Conservation (phyloP, 2,329 filamentous ascomycete genomes). For the Stagonosporopsis tanaceti region DNA sequence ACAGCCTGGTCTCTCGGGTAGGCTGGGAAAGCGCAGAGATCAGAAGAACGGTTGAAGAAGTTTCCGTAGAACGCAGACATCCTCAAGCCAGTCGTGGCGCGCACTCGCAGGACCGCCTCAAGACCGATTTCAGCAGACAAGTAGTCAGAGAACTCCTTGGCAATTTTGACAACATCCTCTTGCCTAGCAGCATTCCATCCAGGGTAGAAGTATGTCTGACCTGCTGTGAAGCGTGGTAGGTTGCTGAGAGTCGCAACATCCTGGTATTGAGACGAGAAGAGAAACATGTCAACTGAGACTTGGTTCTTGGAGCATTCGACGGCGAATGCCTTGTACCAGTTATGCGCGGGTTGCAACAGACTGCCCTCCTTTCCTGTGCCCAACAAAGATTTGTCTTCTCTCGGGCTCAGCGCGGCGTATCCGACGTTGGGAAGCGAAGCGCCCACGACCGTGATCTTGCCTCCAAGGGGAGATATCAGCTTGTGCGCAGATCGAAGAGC, state of each 20-base stretch:
- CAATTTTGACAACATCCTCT: constrained; percentile 98
- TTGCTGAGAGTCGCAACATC: constrained; percentile 97
- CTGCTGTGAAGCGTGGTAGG: constrained; percentile 92
- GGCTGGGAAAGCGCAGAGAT: constrained; percentile 96
- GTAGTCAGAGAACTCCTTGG: constrained; percentile 94
- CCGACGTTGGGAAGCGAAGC: constrained; percentile 91
- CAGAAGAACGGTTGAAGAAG: constrained; percentile 98
- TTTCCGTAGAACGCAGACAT: constrained; percentile 99
- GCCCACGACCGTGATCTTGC: constrained; percentile 91
- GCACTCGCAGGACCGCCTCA: constrained; percentile 93
- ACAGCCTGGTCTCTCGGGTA: constrained; percentile 98
- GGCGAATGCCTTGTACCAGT: constrained; percentile 98
- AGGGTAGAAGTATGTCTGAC: constrained; percentile 98
- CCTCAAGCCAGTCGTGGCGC: constrained; percentile 90
- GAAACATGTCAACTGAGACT: constrained; percentile 74
- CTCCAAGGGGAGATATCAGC: constrained; percentile 90
- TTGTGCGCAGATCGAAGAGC: constrained; percentile 93
- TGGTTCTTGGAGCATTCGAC: constrained; percentile 99
- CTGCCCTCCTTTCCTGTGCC: constrained; percentile 91
- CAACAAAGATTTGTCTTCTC: constrained; percentile 94
- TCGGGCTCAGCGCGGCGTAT: constrained; percentile 83
- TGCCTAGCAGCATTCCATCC: constrained; percentile 94
- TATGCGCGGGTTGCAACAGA: constrained; percentile 89
- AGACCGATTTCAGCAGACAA: constrained; percentile 96
- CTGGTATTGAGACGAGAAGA: constrained; percentile 66